phyloP scores from a whole-genome alignment of 2,329 filamentous ascomycete species.

The Arthrobotrys sinensis region DNA sequence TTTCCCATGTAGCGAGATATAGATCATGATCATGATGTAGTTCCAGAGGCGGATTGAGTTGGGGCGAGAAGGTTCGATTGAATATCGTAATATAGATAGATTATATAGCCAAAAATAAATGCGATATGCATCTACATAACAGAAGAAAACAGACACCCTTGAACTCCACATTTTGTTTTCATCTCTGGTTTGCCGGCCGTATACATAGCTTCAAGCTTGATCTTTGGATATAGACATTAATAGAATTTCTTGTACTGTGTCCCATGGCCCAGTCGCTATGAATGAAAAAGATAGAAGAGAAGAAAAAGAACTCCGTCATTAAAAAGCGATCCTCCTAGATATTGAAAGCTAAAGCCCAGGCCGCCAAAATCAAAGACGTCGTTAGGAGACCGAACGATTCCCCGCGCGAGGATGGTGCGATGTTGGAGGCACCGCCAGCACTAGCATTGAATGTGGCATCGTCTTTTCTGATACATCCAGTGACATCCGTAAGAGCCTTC shows the following conservation, averaged over 20 bases:
- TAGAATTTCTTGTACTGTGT: conserved; percentile 29
- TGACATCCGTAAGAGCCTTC: conserved; percentile 47
- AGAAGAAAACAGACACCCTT: conserved; percentile 21
- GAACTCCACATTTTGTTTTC: conserved; percentile 22
- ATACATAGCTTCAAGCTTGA: conserved; percentile 19
- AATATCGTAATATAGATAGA: not conserved
- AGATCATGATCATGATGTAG: too few species aligned
- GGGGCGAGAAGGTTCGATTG: not conserved
- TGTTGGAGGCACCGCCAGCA: not conserved
- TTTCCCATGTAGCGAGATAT: too few species aligned
- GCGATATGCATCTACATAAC: conserved; percentile 3
- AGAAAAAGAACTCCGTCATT: conserved; percentile 39
- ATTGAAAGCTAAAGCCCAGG: conserved; percentile 15
- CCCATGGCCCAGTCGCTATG: conserved; percentile 17
- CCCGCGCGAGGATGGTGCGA: not conserved
- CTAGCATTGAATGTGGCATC: conserved; percentile 50
- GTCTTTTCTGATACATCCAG: conserved; percentile 55
- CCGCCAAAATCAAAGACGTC: conserved; percentile 26
- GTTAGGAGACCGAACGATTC: conserved; percentile 27
- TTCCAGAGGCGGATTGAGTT: too few species aligned
- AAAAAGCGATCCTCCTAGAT: conserved; percentile 11
- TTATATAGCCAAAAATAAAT: not conserved
- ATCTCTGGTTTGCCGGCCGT: conserved; percentile 21
- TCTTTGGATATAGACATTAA: conserved; percentile 48
- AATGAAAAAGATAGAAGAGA: conserved; percentile 29